Percentiles rank a stretch among this genome's conserved stretches.
These are phyloP conservation scores for Liquidambar formosana DNA, from an alignment of 164 flowering plant species.

Conservation along the genomic window DNA sequence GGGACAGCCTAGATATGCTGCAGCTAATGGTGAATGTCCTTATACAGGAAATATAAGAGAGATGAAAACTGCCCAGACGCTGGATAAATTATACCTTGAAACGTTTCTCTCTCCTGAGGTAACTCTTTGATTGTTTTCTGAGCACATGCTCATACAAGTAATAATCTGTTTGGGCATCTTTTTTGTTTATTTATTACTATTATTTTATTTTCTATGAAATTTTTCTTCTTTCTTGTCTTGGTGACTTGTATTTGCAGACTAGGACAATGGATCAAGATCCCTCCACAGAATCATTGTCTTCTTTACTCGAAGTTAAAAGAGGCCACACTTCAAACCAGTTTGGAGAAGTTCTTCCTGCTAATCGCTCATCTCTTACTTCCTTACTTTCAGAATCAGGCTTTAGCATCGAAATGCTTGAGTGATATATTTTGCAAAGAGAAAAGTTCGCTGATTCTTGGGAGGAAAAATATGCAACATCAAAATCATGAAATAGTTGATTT, in stretches of 20 bases:
- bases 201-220: not conserved
- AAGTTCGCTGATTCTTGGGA: constrained; percentile 16
- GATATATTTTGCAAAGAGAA: constrained; percentile 24
- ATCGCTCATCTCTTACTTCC: constrained; percentile 54
- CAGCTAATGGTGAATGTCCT: not conserved
- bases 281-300: constrained; percentile 34
- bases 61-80: constrained; percentile 16
- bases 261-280: constrained; percentile 22
- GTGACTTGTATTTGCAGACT: constrained; percentile 32
- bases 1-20: not conserved
- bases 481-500: constrained; percentile 38
- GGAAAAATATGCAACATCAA: constrained; percentile 17
- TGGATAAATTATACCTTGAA: constrained; percentile 25
- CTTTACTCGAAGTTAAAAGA: constrained; percentile 31
- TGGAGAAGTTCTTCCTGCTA: constrained; percentile 70
- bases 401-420: constrained; percentile 29
- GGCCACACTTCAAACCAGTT: constrained; percentile 28
- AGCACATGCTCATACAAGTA: not conserved
- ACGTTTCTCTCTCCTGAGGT: constrained; percentile 32
- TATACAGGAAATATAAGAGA: constrained; percentile 23
- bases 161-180: not conserved
- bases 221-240: constrained; percentile 9
- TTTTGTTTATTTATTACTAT: not conserved
- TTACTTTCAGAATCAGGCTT: constrained; percentile 15
- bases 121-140: constrained; percentile 1